A percentile compares a stretch with the other conserved stretches of the same genome.
These are phyloP conservation scores for Auriscalpium orientale DNA, from an alignment of 768 basidiomycete species.

Conservation along the genomic window DNA sequence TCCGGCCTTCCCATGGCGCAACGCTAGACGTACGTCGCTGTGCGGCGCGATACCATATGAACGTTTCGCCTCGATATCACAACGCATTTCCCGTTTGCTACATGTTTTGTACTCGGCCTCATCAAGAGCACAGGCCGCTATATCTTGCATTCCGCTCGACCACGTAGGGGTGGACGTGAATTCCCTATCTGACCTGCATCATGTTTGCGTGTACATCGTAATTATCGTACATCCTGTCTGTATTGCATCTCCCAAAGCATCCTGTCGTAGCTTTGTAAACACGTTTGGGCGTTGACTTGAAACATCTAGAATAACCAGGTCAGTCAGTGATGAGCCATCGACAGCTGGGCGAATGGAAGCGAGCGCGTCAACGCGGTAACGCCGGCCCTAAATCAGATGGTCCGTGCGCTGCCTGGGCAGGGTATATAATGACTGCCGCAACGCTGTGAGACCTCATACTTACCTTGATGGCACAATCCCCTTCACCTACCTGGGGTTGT, in stretches of 20 bases:
- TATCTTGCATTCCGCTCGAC: no score
- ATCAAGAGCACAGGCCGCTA: no score
- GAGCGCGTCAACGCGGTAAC: neutral
- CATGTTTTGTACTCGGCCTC: no score
- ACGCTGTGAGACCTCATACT: conserved; percentile 13
- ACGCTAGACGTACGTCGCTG: conserved; percentile 1
- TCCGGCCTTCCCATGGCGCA: neutral
- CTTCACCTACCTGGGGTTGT: conserved; percentile 20
- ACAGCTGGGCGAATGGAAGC: neutral
- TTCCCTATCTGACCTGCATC: neutral
- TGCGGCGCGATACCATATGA: neutral
- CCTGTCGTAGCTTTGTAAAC: neutral
- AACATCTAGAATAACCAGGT: no score
- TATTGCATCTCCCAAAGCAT: neutral
- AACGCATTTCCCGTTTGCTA: no score
- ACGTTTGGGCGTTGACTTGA: no score
- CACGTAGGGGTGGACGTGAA: no score
- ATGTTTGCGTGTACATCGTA: neutral
- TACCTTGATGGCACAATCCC: conserved; percentile 22
- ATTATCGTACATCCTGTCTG: neutral
- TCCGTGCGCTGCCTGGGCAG: conserved; percentile 10
- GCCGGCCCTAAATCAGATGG: conserved; percentile 14
- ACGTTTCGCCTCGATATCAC: neutral
- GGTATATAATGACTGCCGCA: conserved; percentile 3
- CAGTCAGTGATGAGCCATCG: no score